Conservation (phyloP, 1,139 yeast genomes). For the Blastobotrys capitulatus region DNA sequence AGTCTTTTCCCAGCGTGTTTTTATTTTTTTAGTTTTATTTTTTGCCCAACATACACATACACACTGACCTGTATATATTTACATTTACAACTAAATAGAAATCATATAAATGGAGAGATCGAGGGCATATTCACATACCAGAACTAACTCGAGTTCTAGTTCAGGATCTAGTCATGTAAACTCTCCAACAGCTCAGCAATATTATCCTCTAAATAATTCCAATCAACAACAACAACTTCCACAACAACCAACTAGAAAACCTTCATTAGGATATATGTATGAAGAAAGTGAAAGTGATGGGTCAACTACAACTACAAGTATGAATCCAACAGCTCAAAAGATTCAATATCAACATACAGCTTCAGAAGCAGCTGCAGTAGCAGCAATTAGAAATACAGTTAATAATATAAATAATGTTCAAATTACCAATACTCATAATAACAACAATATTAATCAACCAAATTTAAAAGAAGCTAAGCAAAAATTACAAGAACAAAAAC, state of each 20-base stretch:
- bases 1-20: no score
- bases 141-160: slow-evolving; percentile 30
- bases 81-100: no score
- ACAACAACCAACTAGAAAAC: background rate
- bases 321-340: slow-evolving; percentile 6
- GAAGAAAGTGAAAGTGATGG: slow-evolving; percentile 12
- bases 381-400: slow-evolving; percentile 18
- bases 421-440: slow-evolving; percentile 1
- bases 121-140: slow-evolving; percentile 26
- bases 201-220: background rate
- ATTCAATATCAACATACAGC: slow-evolving; percentile 15
- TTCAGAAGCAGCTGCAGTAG: slow-evolving; percentile 24
- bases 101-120: no score
- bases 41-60: no score
- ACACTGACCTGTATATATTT: no score
- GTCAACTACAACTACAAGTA: slow-evolving; percentile 9
- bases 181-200: slow-evolving; percentile 10
- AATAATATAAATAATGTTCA: slow-evolving; percentile 12
- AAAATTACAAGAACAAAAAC: slow-evolving; percentile 1
- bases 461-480: slow-evolving; percentile 1
- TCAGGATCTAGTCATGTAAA: slow-evolving; percentile 17
- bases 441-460: background rate
- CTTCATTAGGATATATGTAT: slow-evolving; percentile 2
- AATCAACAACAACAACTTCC: background rate
- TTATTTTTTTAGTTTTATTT: no score